Percentiles rank a stretch among this genome's conserved stretches.
phyloP scores from a whole-genome alignment of 768 basidiomycete genomes.

The Podaxis carcinomalis region DNA sequence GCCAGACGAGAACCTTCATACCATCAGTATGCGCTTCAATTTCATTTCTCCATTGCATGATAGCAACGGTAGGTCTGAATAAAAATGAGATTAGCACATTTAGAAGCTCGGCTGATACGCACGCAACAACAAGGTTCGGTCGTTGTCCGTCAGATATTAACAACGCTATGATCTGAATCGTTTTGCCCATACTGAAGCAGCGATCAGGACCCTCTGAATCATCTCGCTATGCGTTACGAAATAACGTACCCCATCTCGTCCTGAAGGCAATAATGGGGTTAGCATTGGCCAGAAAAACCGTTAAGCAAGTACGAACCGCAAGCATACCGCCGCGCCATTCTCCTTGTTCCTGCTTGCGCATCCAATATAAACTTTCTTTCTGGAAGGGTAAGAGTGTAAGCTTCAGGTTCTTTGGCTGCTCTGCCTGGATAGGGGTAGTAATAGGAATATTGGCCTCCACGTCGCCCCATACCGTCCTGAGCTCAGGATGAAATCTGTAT shows the following conservation, averaged over 20 bases:
- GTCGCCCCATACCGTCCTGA: slow-evolving; percentile 85
- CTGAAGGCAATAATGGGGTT: slow-evolving; percentile 28
- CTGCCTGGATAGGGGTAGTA: slow-evolving; percentile 61
- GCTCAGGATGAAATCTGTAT: slow-evolving; percentile 71
- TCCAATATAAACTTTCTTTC: slow-evolving; percentile 92
- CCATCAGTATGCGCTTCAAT: slow-evolving; percentile 82
- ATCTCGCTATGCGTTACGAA: background rate
- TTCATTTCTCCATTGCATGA: slow-evolving; percentile 91
- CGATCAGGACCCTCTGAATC: slow-evolving; percentile 10
- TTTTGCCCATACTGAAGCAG: slow-evolving; percentile 76
- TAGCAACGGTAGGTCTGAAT: slow-evolving; percentile 47
- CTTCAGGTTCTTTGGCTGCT: slow-evolving; percentile 82
- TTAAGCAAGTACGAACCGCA: slow-evolving; percentile 52
- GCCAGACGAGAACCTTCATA: slow-evolving; percentile 89
- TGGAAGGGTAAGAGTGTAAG: slow-evolving; percentile 91
- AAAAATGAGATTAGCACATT: slow-evolving; percentile 33
- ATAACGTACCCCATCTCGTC: slow-evolving; percentile 84
- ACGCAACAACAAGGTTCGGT: slow-evolving; percentile 94
- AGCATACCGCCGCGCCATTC: slow-evolving; percentile 91
- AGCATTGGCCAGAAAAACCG: background rate
- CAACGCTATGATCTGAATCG: slow-evolving; percentile 93
- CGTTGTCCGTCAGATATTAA: slow-evolving; percentile 72
- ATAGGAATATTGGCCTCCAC: slow-evolving; percentile 59
- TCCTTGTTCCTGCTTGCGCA: slow-evolving; percentile 87
- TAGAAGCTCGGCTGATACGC: slow-evolving; percentile 35